phyloP scores from a whole-genome alignment of 148 eudicot genomes.

The Rheum nobile region DNA sequence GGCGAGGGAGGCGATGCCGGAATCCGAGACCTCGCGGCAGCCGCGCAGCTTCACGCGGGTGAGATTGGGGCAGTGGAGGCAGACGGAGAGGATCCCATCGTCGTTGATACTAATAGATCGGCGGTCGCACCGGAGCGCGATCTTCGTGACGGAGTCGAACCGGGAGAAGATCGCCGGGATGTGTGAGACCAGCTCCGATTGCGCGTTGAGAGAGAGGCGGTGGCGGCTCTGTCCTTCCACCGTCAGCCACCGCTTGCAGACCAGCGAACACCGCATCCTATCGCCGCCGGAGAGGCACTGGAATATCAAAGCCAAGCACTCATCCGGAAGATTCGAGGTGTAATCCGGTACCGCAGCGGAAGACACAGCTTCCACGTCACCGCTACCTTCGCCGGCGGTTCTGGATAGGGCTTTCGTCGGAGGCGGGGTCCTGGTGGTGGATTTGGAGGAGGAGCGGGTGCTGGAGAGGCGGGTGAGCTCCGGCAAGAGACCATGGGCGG shows the following conservation, averaged over 20 bases:
- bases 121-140: conserved; percentile 25
- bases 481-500: conserved; percentile 8
- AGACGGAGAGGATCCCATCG: conserved; percentile 16
- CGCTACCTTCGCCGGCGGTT: neutral
- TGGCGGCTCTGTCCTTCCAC: conserved; percentile 31
- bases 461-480: conserved; percentile 8
- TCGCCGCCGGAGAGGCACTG: conserved; percentile 24
- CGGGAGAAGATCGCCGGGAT: conserved; percentile 20
- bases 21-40: conserved; percentile 24
- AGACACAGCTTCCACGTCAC: neutral
- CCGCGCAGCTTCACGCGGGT: conserved; percentile 25
- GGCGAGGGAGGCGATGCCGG: conserved; percentile 23
- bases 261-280: conserved; percentile 23
- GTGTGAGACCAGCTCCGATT: neutral
- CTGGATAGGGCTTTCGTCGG: neutral
- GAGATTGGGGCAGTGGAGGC: conserved; percentile 20
- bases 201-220: conserved; percentile 25
- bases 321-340: conserved; percentile 25
- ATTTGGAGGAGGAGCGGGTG: conserved; percentile 7
- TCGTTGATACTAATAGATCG: conserved; percentile 20
- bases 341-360: conserved; percentile 2
- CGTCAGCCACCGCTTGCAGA: conserved; percentile 23
- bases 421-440: neutral
- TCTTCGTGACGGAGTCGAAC: conserved; percentile 27
- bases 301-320: conserved; percentile 26